Percentiles rank a stretch among this genome's conserved stretches.
Conservation (phyloP, 1,139 yeast genomes). For the Debaryomyces udenii region DNA sequence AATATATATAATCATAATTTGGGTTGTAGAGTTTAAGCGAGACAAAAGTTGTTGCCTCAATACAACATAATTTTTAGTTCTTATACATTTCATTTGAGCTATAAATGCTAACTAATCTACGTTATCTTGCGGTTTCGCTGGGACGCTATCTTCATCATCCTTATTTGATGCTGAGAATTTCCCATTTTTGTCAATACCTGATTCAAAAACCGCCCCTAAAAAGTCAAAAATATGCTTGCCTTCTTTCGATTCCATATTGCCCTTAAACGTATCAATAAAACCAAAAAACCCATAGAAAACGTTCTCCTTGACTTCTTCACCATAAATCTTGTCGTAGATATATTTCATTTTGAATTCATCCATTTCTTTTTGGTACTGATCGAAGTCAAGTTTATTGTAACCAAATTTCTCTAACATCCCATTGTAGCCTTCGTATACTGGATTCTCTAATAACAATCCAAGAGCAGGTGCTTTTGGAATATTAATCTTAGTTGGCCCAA, state of each 20-base stretch:
- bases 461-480: slow-evolving; percentile 98
- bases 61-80: no score
- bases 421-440: slow-evolving; percentile 89
- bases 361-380: slow-evolving; percentile 69
- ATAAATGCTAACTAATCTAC: slow-evolving; percentile 18
- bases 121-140: slow-evolving; percentile 17
- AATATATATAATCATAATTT: slow-evolving; percentile 3
- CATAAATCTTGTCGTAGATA: slow-evolving; percentile 90
- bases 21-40: neutral
- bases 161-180: slow-evolving; percentile 8
- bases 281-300: slow-evolving; percentile 88
- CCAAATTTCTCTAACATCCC: slow-evolving; percentile 72
- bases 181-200: slow-evolving; percentile 24
- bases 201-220: slow-evolving; percentile 58
- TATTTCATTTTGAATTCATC: slow-evolving; percentile 83
- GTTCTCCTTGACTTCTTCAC: slow-evolving; percentile 85
- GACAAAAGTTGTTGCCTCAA: no score
- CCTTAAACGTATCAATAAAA: slow-evolving; percentile 76
- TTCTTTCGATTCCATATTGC: slow-evolving; percentile 27
- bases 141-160: slow-evolving; percentile 1
- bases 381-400: slow-evolving; percentile 74
- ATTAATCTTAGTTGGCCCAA: slow-evolving; percentile 71
- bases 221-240: slow-evolving; percentile 68
- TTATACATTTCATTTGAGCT: no score
- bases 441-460: slow-evolving; percentile 86